phyloP scores from a whole-genome alignment of 2,329 filamentous ascomycete species.

The Sporothrix mexicana region DNA sequence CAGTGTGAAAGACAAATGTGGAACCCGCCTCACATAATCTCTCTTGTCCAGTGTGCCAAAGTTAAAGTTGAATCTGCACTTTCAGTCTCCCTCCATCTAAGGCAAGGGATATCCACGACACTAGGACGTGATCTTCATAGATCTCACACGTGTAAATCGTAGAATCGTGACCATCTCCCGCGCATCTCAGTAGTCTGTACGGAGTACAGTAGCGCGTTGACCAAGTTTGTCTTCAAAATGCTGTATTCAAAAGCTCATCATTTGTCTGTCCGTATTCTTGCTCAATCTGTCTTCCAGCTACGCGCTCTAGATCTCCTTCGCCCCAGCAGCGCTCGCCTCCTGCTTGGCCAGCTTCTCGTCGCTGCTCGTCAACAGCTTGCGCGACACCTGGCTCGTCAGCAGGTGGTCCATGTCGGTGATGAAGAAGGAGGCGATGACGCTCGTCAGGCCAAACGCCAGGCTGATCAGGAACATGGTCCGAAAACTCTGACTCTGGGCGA shows the following conservation, averaged over 20 bases:
- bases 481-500: conserved; percentile 24
- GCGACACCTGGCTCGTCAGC: conserved; percentile 18
- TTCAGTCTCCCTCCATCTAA: not conserved
- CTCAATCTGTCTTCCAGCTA: not conserved
- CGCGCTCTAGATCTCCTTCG: not conserved
- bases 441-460: conserved; percentile 24
- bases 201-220: not conserved
- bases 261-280: not conserved
- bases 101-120: not conserved
- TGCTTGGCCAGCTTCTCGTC: not conserved
- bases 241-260: no score
- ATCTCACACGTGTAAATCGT: not conserved
- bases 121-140: not conserved
- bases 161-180: not conserved
- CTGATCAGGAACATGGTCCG: conserved; percentile 30
- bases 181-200: not conserved
- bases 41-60: no score
- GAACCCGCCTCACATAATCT: no score
- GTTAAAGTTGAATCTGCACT: not conserved
- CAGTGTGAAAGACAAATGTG: no score
- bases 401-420: conserved; percentile 12
- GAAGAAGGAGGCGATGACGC: conserved; percentile 21
- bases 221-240: not conserved
- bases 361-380: conserved; percentile 21
- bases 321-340: not conserved